Conservation (phyloP, 345 rosid species). For the Mercurialis annua region DNA sequence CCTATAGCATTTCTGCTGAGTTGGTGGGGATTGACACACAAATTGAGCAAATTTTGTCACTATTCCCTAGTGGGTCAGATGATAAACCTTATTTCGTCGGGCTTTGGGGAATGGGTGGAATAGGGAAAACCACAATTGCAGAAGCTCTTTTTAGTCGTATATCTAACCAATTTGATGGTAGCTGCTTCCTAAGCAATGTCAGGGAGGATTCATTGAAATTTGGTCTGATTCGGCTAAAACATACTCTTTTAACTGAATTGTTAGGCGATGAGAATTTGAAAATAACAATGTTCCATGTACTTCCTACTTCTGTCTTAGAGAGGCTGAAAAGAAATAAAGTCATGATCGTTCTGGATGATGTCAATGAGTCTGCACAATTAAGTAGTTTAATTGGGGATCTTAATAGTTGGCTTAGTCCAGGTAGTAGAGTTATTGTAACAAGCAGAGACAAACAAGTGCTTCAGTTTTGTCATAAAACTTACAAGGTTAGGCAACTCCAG, state of each 20-base stretch:
- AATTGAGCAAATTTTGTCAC: slow-evolving; percentile 9
- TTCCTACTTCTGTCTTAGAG: neutral
- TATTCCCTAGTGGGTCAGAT: slow-evolving; percentile 8
- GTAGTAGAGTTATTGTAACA: neutral
- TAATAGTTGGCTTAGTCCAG: neutral
- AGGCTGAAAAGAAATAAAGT: slow-evolving; percentile 18
- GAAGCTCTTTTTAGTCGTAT: slow-evolving; percentile 27
- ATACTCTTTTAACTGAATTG: slow-evolving; percentile 9
- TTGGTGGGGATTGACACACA: slow-evolving; percentile 34
- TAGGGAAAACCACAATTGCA: slow-evolving; percentile 53
- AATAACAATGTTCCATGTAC: slow-evolving; percentile 9
- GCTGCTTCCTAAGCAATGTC: slow-evolving; percentile 39
- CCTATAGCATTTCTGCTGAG: no score
- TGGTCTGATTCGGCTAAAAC: no score
- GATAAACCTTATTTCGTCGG: slow-evolving; percentile 31
- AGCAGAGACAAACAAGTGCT: neutral
- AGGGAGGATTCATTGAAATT: neutral
- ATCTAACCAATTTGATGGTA: slow-evolving; percentile 33
- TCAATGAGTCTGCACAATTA: neutral
- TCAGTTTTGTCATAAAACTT: neutral
- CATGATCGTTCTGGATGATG: slow-evolving; percentile 24
- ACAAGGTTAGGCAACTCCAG: no score
- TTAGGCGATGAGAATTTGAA: slow-evolving; percentile 10
- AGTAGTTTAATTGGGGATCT: neutral
- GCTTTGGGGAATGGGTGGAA: slow-evolving; percentile 47